Evolutionary conservation across 1,139 yeast species (phyloP), one percentile per base, ranked within the genome.

Genomic region (Geotrichum klebahnii): DNA sequence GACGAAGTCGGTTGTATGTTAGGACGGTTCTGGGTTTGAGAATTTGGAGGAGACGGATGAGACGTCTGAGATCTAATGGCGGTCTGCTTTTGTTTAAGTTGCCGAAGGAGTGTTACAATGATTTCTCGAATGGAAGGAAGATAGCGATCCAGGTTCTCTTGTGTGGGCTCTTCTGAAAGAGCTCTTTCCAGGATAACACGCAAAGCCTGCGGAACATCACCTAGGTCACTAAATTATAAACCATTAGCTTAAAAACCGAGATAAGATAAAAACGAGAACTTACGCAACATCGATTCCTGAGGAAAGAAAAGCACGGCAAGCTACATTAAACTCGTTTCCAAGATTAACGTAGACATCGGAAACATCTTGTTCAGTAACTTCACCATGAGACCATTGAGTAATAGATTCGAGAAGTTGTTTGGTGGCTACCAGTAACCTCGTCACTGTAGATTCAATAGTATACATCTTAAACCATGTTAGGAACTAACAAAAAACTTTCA

Each of bases 311-410:
- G 88, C 84, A 55, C 88, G 77, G 17, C 92, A 81, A 0, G 95
- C 89, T 2, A 87, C 80, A 59, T 94, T 82, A 71, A 89, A 94
- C 67, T 92, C 97, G 64, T 92, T 92, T 0, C 98, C 98, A 34
- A 94, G 75, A 57, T 81, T 84, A 12, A 94, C 98, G 65, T 89
- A 94, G 4, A 92, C 86, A 64, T 89, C 90, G 2, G 96, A 87
- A 2, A 94, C 97, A 57, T 80, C 88, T 53, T 80, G 80, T 51
- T 90, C 97, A 34, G 83, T 78, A 2, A 88, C 90, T 32, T 78
- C 78, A 26, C 79, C 80, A 53, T 81, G 77, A 1, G 98, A 92
- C 99, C 99, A 94, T 56, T 81, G 89, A 0, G 95, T 88, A 50
- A 94, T 71, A 32, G 89, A 79, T 60, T 87, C 96, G 14, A 92